Evolutionary conservation across 2,329 filamentous ascomycete species (phyloP).

Genomic region (Penicillium sp.): DNA sequence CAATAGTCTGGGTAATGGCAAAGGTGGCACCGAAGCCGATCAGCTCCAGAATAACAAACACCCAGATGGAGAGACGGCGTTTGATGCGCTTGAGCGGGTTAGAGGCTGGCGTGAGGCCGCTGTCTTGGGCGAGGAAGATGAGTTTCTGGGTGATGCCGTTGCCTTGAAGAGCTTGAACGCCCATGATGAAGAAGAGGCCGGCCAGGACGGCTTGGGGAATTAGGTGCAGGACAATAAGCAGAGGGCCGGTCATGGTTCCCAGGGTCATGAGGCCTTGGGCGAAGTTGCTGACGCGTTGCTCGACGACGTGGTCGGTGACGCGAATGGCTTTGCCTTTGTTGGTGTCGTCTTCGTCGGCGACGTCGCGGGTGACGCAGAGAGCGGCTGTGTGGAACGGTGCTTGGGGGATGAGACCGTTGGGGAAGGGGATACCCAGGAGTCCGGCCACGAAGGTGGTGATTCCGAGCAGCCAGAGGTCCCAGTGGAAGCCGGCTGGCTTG

Average conservation of each 20-base stretch:
- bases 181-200: conserved; percentile 78
- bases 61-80: conserved; percentile 59
- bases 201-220: conserved; percentile 73
- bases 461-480: conserved; percentile 73
- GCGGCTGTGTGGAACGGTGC: conserved; percentile 73
- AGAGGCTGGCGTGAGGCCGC: conserved; percentile 47
- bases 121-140: conserved; percentile 60
- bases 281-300: conserved; percentile 71
- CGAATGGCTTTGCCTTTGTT: conserved; percentile 52
- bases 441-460: conserved; percentile 68
- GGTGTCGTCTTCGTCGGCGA: conserved; percentile 49
- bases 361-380: conserved; percentile 59
- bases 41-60: conserved; percentile 60
- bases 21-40: conserved; percentile 68
- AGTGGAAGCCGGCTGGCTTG: conserved; percentile 76
- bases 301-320: conserved; percentile 54
- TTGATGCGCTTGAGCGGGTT: conserved; percentile 55
- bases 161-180: conserved; percentile 63
- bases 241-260: conserved; percentile 66
- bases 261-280: conserved; percentile 68
- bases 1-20: conserved; percentile 73
- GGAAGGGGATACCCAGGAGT: conserved; percentile 67
- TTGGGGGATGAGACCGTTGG: conserved; percentile 75
- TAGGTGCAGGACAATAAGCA: conserved; percentile 64
- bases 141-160: conserved; percentile 72